Conservation (phyloP, 108 stramenopile genomes). For the Pseudonitzschia delicatissima region DNA sequence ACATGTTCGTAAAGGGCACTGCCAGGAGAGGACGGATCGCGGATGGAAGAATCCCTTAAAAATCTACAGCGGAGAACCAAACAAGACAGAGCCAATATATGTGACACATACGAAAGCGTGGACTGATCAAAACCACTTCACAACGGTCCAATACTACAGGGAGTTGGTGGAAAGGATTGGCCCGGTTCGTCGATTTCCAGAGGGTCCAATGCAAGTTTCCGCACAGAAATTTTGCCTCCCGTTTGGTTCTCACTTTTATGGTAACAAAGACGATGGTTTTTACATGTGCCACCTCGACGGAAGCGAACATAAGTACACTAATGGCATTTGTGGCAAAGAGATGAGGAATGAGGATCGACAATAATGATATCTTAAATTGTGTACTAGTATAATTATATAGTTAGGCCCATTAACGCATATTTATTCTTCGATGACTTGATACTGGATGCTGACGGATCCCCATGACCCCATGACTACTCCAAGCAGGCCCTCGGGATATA, state of each 20-base stretch:
- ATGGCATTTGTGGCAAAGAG: background rate
- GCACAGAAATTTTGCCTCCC: background rate
- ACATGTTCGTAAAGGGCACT: background rate
- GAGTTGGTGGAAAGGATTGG: background rate
- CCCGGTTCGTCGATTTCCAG: background rate
- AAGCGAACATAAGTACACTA: background rate
- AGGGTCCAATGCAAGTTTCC: background rate
- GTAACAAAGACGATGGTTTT: background rate
- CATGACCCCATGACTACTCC: background rate
- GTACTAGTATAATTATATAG: too few relatives aligned
- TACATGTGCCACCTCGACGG: background rate
- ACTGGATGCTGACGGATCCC: background rate
- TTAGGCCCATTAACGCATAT: too few relatives aligned
- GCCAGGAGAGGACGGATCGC: constrained; percentile 1
- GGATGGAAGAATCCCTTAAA: background rate
- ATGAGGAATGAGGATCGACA: background rate
- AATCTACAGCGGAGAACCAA: constrained; percentile 1
- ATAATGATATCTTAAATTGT: too few relatives aligned
- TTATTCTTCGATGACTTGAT: background rate
- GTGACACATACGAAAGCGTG: background rate
- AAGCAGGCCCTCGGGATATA: constrained; percentile 5
- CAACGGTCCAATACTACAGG: background rate
- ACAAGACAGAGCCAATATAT: background rate
- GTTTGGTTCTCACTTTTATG: background rate
- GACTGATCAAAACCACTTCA: background rate